Base-by-base conservation (phyloP, 2,329 filamentous ascomycete genomes). In the Blastomyces parvus region DNA sequence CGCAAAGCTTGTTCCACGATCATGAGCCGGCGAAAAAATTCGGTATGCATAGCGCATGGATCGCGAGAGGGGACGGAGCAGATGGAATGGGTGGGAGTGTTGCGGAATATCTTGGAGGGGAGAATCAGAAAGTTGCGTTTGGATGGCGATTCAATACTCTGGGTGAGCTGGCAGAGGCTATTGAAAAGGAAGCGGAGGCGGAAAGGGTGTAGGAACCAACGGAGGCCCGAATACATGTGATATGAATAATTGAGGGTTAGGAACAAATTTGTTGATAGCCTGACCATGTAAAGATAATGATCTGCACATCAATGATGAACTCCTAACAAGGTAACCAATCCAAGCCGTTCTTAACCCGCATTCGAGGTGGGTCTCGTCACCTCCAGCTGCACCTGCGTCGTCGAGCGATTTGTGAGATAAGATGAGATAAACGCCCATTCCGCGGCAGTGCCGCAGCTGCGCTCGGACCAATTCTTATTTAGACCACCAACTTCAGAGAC, bases 1-100 rank as follows among this genome's bases (percentile, higher is more conserved):
- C 88, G 61, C 82, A 88, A 74, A 87, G 85, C 65, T 74, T 89
- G 71, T 81, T 79, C 46, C 83, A 87, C 66, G 88, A 91, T 68
- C 87, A 90, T 73, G 80, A 83, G 4, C 86, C 88, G 0, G 85
- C 86, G 2, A 83, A 82, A 73, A 72, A 83, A 70, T 69, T 86
- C 22, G 86, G 84, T 0, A 71, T 90, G 46, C 79, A 78, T 67
- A 86, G 82, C 63, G 82, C 82, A 22, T 91, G 86, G 86, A 89
- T 90, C 68, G 81, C 81, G 63, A 74, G 86, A 79, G 0, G 82
- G 77, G 64, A 63, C 30, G 61, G 62, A 42, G 64, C 64, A n/a
- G 56, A 50, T 8, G 66, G 55, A 8, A 81, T 80, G 77, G 80
- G 79, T 0, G 79, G 77, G 58, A 70, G 78, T 58, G 69, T 76